Evolutionary conservation across 306 rosid species (phyloP), one percentile per base, ranked within the genome.

Genomic region (Senna siamea): DNA sequence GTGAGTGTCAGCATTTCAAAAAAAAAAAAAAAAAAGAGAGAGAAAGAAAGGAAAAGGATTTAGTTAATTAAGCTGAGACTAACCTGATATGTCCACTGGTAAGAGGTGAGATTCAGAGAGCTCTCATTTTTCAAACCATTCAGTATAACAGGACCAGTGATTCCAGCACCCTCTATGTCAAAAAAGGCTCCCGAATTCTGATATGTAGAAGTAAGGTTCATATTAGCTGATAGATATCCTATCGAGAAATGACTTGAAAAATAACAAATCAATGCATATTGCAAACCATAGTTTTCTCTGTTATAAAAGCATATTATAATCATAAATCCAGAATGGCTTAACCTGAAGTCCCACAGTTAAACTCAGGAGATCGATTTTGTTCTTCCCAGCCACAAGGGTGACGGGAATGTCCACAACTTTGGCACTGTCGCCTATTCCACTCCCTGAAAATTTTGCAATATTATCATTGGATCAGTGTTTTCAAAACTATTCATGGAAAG

Each of bases 281-380:
- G 52, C 13, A 73, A 79, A 69, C 28, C 0, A 50, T 3, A 28
- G 26, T 60, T 72, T 72, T 43, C 46, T 71, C 4, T 58, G n/a
- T 5, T 48, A 23, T 34, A 46, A 60, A 75, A 43, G 77, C 48
- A 32, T 9, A 22, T 4, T 37, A 37, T 47, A 47, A 54, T 43
- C n/a, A 52, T 43, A 34, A 73, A 69, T 26, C 30, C 30, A 26
- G 30, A 26, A 26, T 26, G 63, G 44, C 46, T 57, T 44, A 82
- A 94, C 98, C 98, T 91, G 93, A 78, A 94, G 92, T 76, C 98
- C 98, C 68, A 94, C 95, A 12, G 98, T 94, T 78, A 91, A 56
- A 87, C 98, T 94, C 62, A 94, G 82, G 70, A 94, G 92, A 87
- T 89, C 96, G 65, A 94, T 82, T 50, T 77, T 79, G 82, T 94